Evolutionary conservation across 495 filamentous ascomycete genomes (phyloP), one percentile per base, ranked within the genome.

Genomic region (Aspergillus campestris): DNA sequence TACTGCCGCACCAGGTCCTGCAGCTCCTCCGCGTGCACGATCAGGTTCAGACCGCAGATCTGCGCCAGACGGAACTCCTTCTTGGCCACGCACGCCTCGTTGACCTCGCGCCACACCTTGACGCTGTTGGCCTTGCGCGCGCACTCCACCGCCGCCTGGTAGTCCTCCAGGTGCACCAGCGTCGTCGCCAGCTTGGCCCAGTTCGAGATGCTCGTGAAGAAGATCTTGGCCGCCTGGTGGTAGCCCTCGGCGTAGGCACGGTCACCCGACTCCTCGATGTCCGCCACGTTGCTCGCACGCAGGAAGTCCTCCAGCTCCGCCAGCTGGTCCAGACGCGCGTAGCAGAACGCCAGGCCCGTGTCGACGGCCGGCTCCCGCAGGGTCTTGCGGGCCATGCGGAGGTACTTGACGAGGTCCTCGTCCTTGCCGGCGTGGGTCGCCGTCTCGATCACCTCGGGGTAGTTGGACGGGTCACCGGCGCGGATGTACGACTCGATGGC

Each of bases 81-180:
- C 85, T 95, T 99, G 52, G 81, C 77, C 44, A 99, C 87, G 65
- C 94, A 99, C 31, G 92, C 94, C 60, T 86, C 85, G 66, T 97
- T 94, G 53, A 99, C 94, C 67, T 99, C 88, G 71, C 90, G 95
- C 94, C 94, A 99, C 44, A 99, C 94, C 75, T 94, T 95, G 69
- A 94, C 89, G 72, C 89, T 99, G 75, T 97, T 99, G 61, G 94
- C 94, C 71, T 97, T 97, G 59, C 94, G 87, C 18, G 94, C 94
- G 58, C 90, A 97, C 67, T 99, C 94, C 31, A 99, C 94, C 27
- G 94, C 94, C 44, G 89, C 89, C 64, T 99, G 94, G 70, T 99
- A 96, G 43, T 99, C 94, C 57, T 84, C 85, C 7, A 99, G 78
- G 64, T 96, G 91, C 14, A 99, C 94, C 47, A 96, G 73, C 24